Conservation (phyloP, 73 alveolate species). For the Paramecium bursaria region DNA sequence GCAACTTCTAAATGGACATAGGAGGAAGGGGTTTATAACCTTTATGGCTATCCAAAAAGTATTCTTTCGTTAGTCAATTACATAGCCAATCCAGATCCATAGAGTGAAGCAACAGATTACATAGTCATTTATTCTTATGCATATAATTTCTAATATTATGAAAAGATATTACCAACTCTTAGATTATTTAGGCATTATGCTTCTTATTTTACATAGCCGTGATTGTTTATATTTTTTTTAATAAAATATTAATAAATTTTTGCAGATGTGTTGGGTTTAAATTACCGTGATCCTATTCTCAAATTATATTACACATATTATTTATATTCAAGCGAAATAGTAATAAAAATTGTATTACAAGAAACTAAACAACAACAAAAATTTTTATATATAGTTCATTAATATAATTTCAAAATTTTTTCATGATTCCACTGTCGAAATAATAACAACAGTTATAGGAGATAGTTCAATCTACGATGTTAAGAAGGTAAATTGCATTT, state of each 20-base stretch:
- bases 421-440: conserved; percentile 10
- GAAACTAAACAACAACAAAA: too few species aligned
- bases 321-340: too few species aligned
- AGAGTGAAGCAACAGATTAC: conserved; percentile 41
- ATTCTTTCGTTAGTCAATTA: conserved; percentile 15
- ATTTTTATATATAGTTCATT: neutral
- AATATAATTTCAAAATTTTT: neutral
- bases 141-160: neutral
- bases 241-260: too few species aligned
- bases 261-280: too few species aligned
- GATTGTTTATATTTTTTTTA: too few species aligned
- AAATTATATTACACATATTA: too few species aligned
- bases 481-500: neutral
- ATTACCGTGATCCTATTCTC: too few species aligned
- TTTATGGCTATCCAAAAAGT: conserved; percentile 4
- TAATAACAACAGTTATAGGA: conserved; percentile 30
- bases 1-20: conserved; percentile 51
- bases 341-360: too few species aligned
- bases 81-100: conserved; percentile 60
- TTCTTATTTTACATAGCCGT: too few species aligned
- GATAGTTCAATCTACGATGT: conserved; percentile 17
- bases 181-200: too few species aligned
- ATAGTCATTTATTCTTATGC: conserved; percentile 31
- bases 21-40: too few species aligned
- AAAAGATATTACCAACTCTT: too few species aligned